Evolutionary conservation across 208 protist genomes (phyloP).

Genomic region (Leishmania major): DNA sequence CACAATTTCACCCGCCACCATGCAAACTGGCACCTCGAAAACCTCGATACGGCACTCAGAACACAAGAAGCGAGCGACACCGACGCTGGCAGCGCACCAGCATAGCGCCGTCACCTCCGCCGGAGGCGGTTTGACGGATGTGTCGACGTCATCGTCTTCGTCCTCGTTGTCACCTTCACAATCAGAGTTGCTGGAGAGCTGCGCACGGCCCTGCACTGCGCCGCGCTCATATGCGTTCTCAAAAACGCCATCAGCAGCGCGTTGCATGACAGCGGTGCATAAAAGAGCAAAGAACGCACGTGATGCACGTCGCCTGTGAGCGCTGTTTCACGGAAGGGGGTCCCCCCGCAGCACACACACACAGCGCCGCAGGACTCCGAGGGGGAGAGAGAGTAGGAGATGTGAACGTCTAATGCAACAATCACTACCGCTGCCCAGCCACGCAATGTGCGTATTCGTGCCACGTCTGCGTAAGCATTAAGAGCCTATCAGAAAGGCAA

Average conservation of each 20-base stretch:
- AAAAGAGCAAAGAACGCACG: not conserved
- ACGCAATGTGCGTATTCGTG: not conserved
- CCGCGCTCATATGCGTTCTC: not conserved
- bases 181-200: not conserved
- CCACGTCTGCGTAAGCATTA: not conserved
- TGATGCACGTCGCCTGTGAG: not conserved
- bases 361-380: not conserved
- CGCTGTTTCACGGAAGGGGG: not conserved
- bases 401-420: not conserved
- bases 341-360: not conserved
- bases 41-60: constrained; percentile 51
- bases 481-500: not conserved
- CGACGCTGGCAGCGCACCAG: constrained; percentile 32
- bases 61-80: constrained; percentile 45
- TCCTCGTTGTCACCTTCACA: constrained; percentile 3
- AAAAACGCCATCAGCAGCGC: not conserved
- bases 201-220: not conserved
- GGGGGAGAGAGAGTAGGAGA: not conserved
- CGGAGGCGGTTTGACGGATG: not conserved
- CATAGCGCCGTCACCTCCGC: constrained; percentile 23
- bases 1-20: constrained; percentile 30
- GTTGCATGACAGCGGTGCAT: not conserved
- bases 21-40: constrained; percentile 46
- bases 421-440: not conserved
- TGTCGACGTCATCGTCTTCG: not conserved